phyloP scores from a whole-genome alignment of 257 asterid genomes.

The Nemophila menziesii region DNA sequence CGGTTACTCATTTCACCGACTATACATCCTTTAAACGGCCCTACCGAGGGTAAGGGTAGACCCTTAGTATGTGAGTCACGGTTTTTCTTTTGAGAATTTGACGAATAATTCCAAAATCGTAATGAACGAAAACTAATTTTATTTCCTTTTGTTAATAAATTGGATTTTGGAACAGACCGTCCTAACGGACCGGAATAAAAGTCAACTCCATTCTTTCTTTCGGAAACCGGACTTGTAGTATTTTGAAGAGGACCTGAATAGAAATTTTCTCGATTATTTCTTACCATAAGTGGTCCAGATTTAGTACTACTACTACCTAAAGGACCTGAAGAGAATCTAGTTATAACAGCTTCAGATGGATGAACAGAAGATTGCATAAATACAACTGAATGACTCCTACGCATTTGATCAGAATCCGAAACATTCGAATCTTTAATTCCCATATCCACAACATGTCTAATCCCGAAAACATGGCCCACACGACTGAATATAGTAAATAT shows the following conservation, averaged over 20 bases:
- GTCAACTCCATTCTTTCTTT: constrained; percentile 18
- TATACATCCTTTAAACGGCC: constrained; percentile 24
- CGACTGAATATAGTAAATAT: constrained; percentile 45
- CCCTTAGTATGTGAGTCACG: constrained; percentile 19
- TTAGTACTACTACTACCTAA: constrained; percentile 26
- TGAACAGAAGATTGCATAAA: constrained; percentile 55
- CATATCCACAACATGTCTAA: constrained; percentile 22
- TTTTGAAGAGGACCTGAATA: constrained; percentile 48
- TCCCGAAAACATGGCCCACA: constrained; percentile 65
- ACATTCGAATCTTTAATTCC: constrained; percentile 29
- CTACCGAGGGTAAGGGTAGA: constrained; percentile 13
- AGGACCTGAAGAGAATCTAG: constrained; percentile 30
- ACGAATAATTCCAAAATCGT: constrained; percentile 46
- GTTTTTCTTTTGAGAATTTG: constrained; percentile 17
- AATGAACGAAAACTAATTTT: constrained; percentile 29
- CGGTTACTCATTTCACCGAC: constrained; percentile 13
- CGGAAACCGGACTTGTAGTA: constrained; percentile 31
- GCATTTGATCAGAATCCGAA: constrained; percentile 22
- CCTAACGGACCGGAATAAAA: constrained; percentile 52
- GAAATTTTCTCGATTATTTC: constrained; percentile 20
- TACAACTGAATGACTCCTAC: constrained; percentile 41
- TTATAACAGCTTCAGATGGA: constrained; percentile 40
- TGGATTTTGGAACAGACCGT: constrained; percentile 26
- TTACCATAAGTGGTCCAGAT: constrained; percentile 48
- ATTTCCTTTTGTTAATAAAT: constrained; percentile 24